phyloP scores from a whole-genome alignment of 805 yeast genomes.

The Candida gorgasii region DNA sequence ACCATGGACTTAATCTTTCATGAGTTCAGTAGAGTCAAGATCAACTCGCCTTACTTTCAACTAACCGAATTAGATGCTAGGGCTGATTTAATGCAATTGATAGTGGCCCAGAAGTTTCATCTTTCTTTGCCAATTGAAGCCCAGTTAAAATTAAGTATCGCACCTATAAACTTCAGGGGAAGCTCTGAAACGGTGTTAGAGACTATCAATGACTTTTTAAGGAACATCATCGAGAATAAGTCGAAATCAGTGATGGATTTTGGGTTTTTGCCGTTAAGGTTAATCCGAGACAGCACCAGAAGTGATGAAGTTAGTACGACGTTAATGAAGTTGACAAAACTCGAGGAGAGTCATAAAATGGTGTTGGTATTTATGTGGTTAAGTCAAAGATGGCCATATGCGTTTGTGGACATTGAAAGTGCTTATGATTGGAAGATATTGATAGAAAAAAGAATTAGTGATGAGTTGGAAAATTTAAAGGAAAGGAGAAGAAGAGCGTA shows the following conservation, averaged over 20 bases:
- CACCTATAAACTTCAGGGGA: slow-evolving; percentile 50
- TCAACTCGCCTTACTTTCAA: slow-evolving; percentile 10
- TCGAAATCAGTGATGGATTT: slow-evolving; percentile 60
- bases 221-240: slow-evolving; percentile 54
- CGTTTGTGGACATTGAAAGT: slow-evolving; percentile 73
- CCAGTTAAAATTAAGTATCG: slow-evolving; percentile 56
- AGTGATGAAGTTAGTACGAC: neutral
- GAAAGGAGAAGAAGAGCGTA: slow-evolving; percentile 16
- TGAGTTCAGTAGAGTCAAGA: slow-evolving; percentile 5
- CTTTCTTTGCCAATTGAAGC: slow-evolving; percentile 49
- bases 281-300: slow-evolving; percentile 19
- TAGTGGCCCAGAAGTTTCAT: slow-evolving; percentile 36
- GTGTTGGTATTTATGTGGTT: slow-evolving; percentile 80
- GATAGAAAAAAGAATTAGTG: slow-evolving; percentile 62
- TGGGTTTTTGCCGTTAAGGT: slow-evolving; percentile 28
- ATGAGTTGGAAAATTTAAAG: slow-evolving; percentile 40
- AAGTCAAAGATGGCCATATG: slow-evolving; percentile 80
- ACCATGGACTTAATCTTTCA: slow-evolving; percentile 9
- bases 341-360: slow-evolving; percentile 69
- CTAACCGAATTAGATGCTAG: slow-evolving; percentile 14
- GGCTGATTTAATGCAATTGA: slow-evolving; percentile 24
- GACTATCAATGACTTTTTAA: slow-evolving; percentile 47
- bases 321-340: slow-evolving; percentile 15
- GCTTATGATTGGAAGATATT: slow-evolving; percentile 69
- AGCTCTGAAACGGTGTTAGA: slow-evolving; percentile 38